Conservation (phyloP, 805 yeast species). For the Schwanniomyces vanrijiae region DNA sequence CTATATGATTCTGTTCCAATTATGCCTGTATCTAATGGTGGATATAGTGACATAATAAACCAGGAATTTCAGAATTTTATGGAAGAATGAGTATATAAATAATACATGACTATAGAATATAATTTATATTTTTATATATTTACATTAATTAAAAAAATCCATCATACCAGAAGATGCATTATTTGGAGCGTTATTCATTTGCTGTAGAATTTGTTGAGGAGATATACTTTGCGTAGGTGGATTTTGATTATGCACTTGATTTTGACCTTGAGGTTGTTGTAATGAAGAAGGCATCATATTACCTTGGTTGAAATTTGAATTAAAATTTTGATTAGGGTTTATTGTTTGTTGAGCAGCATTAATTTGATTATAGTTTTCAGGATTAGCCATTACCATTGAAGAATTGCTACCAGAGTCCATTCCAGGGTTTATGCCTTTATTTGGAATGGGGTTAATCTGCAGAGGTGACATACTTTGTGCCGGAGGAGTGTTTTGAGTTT, state of each 20-base stretch:
- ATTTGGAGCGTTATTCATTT: constrained; percentile 15
- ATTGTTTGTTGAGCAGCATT: neutral
- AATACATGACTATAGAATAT: neutral
- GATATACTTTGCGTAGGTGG: constrained; percentile 23
- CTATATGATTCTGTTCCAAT: neutral
- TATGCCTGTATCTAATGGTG: constrained; percentile 15
- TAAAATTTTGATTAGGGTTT: constrained; percentile 5
- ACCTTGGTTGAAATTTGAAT: constrained; percentile 2
- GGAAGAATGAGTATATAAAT: constrained; percentile 9
- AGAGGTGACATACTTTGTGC: neutral
- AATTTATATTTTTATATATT: neutral
- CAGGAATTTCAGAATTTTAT: constrained; percentile 34
- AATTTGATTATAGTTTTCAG: neutral
- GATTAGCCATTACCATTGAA: neutral
- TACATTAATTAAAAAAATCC: constrained; percentile 24
- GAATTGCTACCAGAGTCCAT: neutral
- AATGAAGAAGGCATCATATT: constrained; percentile 1
- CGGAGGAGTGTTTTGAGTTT: neutral
- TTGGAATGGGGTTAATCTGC: neutral
- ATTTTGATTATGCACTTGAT: neutral
- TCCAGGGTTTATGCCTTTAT: neutral
- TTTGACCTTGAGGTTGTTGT: constrained; percentile 9
- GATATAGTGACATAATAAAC: constrained; percentile 38
- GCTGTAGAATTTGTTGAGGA: constrained; percentile 41
- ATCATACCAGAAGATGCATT: constrained; percentile 15